phyloP scores from a whole-genome alignment of 2,329 filamentous ascomycete genomes.

The Diaporthe batatas region DNA sequence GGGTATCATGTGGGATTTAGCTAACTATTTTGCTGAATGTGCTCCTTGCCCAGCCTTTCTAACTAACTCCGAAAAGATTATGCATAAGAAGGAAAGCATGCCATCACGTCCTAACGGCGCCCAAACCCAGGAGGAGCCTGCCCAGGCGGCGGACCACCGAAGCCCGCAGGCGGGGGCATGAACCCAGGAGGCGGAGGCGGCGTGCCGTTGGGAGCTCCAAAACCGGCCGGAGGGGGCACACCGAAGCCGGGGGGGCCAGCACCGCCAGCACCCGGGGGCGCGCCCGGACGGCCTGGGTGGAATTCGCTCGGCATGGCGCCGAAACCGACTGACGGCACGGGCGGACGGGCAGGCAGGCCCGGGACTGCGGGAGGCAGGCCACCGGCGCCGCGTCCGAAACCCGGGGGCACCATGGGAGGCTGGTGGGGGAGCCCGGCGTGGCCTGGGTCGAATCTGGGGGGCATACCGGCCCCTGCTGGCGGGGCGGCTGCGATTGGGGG shows the following conservation, averaged over 20 bases:
- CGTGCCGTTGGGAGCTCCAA: conserved; percentile 53
- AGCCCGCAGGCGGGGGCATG: conserved; percentile 58
- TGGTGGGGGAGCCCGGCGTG: conserved; percentile 32
- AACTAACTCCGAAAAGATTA: neutral
- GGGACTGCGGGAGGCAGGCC: conserved; percentile 63
- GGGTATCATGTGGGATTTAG: neutral
- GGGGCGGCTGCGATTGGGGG: conserved; percentile 49
- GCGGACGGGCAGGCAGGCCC: conserved; percentile 64
- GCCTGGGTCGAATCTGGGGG: conserved; percentile 39
- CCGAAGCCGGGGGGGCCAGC: conserved; percentile 55
- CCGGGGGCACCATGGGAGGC: conserved; percentile 39
- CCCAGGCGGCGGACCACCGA: conserved; percentile 37
- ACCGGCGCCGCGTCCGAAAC: conserved; percentile 48
- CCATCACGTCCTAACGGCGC: conserved; percentile 29
- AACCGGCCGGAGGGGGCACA: conserved; percentile 54
- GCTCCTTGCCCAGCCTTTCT: neutral
- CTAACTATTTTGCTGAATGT: neutral
- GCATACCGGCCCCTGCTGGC: conserved; percentile 43
- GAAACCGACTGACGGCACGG: conserved; percentile 60
- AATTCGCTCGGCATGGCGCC: conserved; percentile 61
- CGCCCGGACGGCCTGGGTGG: conserved; percentile 59
- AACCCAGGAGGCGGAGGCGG: conserved; percentile 55
- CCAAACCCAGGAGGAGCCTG: conserved; percentile 47
- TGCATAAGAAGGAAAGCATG: neutral
- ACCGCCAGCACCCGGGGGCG: conserved; percentile 48